Evolutionary conservation across 805 yeast genomes (phyloP), one percentile per base, ranked within the genome.

Genomic region (Scheffersomyces amazonensis): DNA sequence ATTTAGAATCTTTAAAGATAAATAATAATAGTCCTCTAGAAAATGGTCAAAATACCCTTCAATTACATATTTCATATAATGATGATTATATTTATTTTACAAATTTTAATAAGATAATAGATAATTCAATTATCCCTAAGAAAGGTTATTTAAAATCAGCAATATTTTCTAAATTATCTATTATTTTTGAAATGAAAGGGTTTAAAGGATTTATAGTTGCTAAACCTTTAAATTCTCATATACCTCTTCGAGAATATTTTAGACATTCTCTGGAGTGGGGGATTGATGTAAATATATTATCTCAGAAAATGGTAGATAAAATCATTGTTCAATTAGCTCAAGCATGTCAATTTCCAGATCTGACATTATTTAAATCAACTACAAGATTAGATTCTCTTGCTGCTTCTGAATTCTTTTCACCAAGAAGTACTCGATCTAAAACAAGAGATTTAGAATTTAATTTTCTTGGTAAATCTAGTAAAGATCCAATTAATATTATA

Each of bases 51-150:
- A n/a, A n/a, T 10, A 24, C 13, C 13, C 10, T 27, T 5, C 16
- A 27, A 10, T 15, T 27, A 15, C 16, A 27, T 13, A 15, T 27
- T 13, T 27, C 30, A 15, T 27, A 29, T 10, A 41, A 45, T 23
- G 46, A 39, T 12, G 32, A 38, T 15, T 41, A 24, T 15, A 35
- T 49, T 13, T 28, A 30, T 16, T 43, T 49, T 16, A 32, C 38
- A 7, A 34, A 42, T 10, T 40, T 43, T 10, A 35, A 30, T 6
- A 21, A 17, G 10, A 29, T 42, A 1, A 42, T 51, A 9, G 34
- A 44, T 22, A 25, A 29, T 7, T 40, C 46, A 20, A 39, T 40
- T 5, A 35, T 53, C 9, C 30, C 46, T 18, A 34, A 40, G 20
- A 34, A 31, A 12, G 32, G 20, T 16, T 49, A 50, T 17, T 32